A percentile compares a stretch with the other conserved stretches of the same genome.
Conservation (phyloP, 139 green algal genomes). For the Chlamydomonas applanata region DNA sequence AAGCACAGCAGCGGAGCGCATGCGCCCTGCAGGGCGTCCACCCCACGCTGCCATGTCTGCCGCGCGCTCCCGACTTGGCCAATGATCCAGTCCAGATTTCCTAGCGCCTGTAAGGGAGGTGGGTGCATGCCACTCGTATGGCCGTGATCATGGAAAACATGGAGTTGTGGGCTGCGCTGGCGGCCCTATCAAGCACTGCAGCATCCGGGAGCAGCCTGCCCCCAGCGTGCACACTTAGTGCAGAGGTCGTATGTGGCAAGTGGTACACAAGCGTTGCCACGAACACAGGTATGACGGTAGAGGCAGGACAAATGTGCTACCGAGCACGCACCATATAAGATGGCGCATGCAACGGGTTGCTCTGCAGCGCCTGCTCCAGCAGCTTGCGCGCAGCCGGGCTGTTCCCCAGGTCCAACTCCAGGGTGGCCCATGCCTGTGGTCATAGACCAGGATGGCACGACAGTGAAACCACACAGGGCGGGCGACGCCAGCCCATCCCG, state of each 20-base stretch:
- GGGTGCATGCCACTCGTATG: conserved; percentile 6
- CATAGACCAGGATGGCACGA: no score
- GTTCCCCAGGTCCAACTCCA: conserved; percentile 49
- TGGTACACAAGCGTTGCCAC: no score
- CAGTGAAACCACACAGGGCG: no score
- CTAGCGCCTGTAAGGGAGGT: conserved; percentile 31
- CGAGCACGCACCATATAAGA: conserved; percentile 40
- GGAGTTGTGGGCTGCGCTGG: no score
- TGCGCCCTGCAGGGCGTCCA: neutral
- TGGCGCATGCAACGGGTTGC: conserved; percentile 43
- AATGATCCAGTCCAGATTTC: conserved; percentile 49
- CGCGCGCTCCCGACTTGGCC: conserved; percentile 35
- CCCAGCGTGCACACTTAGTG: no score
- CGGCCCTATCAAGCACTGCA: no score
- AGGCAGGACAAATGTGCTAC: no score
- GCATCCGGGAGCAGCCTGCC: no score
- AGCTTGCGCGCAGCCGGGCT: conserved; percentile 36
- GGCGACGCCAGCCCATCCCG: no score
- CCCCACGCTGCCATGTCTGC: conserved; percentile 38
- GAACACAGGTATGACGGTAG: no score
- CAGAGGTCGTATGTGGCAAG: no score
- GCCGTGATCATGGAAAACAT: no score
- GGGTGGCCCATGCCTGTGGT: conserved; percentile 57
- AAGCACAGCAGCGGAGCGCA: conserved; percentile 31
- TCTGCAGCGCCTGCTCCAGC: conserved; percentile 44